A percentile compares a stretch with the other conserved stretches of the same genome.
Evolutionary conservation across 2,329 filamentous ascomycete genomes (phyloP).

Genomic region (Exophiala spinifera): DNA sequence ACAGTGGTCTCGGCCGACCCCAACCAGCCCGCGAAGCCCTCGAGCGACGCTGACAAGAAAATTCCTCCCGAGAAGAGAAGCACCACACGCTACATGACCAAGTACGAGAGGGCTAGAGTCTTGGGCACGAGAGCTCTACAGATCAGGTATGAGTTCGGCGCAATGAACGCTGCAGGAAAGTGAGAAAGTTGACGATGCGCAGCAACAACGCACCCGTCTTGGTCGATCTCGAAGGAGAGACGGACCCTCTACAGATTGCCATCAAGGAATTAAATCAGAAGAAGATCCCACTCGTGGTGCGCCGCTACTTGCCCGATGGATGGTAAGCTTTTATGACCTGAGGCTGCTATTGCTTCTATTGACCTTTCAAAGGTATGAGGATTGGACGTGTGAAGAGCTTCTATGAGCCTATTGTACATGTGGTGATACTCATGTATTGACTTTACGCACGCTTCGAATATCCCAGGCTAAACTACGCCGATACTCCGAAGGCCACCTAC

Average conservation of each 20-base stretch:
- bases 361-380: conserved; percentile 71
- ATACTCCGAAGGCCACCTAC: background rate
- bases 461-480: background rate
- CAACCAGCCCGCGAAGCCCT: conserved; percentile 49
- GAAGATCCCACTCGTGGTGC: conserved; percentile 94
- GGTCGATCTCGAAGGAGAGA: conserved; percentile 95
- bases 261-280: conserved; percentile 97
- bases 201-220: conserved; percentile 98
- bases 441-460: background rate
- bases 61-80: conserved; percentile 82
- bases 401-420: conserved; percentile 45
- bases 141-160: conserved; percentile 65
- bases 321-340: conserved; percentile 60
- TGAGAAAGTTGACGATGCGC: conserved; percentile 29
- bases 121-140: conserved; percentile 90
- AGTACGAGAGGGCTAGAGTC: conserved; percentile 94
- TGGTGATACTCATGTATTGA: conserved; percentile 6
- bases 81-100: conserved; percentile 98
- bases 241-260: conserved; percentile 93
- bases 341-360: conserved; percentile 12
- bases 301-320: conserved; percentile 93
- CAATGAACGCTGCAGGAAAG: background rate
- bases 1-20: conserved; percentile 49
- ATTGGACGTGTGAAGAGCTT: conserved; percentile 98
- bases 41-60: conserved; percentile 70